Conservation (phyloP, 148 eudicot genomes). For the Rhododendron mucronatum region DNA sequence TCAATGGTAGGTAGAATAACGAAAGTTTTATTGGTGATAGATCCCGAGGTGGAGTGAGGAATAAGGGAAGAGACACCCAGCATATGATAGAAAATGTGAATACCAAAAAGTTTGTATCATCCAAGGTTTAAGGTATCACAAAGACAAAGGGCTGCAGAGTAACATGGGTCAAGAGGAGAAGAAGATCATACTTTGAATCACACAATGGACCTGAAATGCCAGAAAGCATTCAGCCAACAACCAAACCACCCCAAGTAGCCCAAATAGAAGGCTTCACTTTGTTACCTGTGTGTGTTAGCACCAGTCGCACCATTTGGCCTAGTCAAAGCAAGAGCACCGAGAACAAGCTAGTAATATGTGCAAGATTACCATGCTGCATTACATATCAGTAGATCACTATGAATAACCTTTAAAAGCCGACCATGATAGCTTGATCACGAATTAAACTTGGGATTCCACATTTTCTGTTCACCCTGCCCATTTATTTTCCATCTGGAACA, state of each 20-base stretch:
- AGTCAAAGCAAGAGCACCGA: background rate
- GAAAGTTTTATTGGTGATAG: background rate
- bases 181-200: background rate
- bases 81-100: background rate
- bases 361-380: slow-evolving; percentile 8
- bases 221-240: slow-evolving; percentile 1
- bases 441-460: background rate
- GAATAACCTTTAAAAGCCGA: background rate
- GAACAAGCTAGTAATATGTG: background rate
- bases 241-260: background rate
- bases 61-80: background rate
- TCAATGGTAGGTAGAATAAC: background rate
- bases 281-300: background rate
- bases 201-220: background rate
- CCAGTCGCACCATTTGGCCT: background rate
- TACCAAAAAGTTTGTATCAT: background rate
- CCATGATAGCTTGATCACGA: slow-evolving; percentile 1
- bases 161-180: background rate
- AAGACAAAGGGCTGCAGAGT: background rate
- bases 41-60: background rate
- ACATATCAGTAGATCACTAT: background rate
- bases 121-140: background rate
- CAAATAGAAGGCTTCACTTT: background rate
- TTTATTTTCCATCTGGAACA: background rate
- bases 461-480: background rate